phyloP scores from a whole-genome alignment of 2,329 filamentous ascomycete genomes.

The Fusarium azukiicola region DNA sequence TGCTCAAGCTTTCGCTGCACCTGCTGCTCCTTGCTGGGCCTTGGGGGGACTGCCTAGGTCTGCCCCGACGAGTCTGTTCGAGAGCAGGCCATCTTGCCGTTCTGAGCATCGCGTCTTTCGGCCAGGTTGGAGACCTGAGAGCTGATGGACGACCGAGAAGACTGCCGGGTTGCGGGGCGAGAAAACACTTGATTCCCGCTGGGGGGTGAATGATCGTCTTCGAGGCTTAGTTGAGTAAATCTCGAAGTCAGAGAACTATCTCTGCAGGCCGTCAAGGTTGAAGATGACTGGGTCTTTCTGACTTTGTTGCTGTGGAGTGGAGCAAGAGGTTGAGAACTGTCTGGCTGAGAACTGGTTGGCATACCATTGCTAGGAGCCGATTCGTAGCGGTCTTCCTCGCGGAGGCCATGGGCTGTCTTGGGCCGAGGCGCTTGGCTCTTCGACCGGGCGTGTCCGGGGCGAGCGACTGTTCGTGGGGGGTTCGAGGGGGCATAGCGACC shows the following conservation, averaged over 20 bases:
- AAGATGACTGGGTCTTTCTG: constrained; percentile 53
- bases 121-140: constrained; percentile 54
- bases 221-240: constrained; percentile 65
- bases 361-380: constrained; percentile 62
- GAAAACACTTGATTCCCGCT: constrained; percentile 72
- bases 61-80: constrained; percentile 47
- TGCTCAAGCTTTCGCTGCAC: constrained; percentile 58
- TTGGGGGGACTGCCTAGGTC: constrained; percentile 59
- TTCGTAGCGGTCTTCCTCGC: constrained; percentile 64
- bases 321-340: constrained; percentile 33
- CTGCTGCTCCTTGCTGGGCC: constrained; percentile 57
- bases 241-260: constrained; percentile 68
- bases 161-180: constrained; percentile 48
- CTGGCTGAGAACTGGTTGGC: constrained; percentile 44
- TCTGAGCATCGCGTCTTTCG: constrained; percentile 47
- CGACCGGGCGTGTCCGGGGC: constrained; percentile 70
- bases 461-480: constrained; percentile 69
- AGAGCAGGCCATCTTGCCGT: constrained; percentile 36
- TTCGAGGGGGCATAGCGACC: constrained; percentile 69
- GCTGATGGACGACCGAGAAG: constrained; percentile 50
- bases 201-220: constrained; percentile 54
- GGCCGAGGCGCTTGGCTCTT: constrained; percentile 64
- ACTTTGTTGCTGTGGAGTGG: constrained; percentile 52
- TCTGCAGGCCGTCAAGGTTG: constrained; percentile 59
- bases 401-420: constrained; percentile 65